Conservation (phyloP, 768 basidiomycete genomes). For the Russula lepida region DNA sequence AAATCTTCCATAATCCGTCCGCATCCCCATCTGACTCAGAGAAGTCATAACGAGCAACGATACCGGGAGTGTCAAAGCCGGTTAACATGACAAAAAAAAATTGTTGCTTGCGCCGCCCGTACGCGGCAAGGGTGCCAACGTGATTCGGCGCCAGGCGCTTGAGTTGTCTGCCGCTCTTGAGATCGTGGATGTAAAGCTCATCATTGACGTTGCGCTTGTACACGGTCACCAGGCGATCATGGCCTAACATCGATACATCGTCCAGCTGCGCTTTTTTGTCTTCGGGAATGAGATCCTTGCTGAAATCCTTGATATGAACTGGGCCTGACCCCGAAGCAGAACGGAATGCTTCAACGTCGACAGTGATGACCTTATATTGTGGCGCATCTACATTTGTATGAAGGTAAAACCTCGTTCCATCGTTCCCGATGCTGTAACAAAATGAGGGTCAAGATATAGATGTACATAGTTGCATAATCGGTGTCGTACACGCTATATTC, state of each 20-base stretch:
- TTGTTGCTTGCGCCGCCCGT: slow-evolving; percentile 42
- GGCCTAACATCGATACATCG: slow-evolving; percentile 39
- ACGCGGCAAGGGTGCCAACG: slow-evolving; percentile 54
- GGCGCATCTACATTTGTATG: slow-evolving; percentile 60
- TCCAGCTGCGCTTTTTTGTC: slow-evolving; percentile 52
- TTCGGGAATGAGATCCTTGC: slow-evolving; percentile 61
- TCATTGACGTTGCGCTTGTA: slow-evolving; percentile 79
- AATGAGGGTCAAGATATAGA: neutral
- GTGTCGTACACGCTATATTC: slow-evolving; percentile 52
- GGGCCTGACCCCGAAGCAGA: slow-evolving; percentile 1
- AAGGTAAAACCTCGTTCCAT: slow-evolving; percentile 54
- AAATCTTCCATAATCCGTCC: slow-evolving; percentile 52
- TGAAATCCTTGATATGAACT: slow-evolving; percentile 31
- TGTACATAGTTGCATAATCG: neutral
- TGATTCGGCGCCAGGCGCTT: slow-evolving; percentile 54
- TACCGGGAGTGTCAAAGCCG: slow-evolving; percentile 67
- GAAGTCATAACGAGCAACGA: slow-evolving; percentile 58
- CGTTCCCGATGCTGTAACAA: slow-evolving; percentile 49
- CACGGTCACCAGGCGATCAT: slow-evolving; percentile 48
- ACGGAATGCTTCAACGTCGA: slow-evolving; percentile 44
- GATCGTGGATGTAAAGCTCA: slow-evolving; percentile 61
- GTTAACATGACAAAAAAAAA: slow-evolving; percentile 58
- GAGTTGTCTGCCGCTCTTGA: slow-evolving; percentile 43
- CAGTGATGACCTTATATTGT: slow-evolving; percentile 53
- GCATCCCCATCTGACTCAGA: slow-evolving; percentile 23